These are phyloP conservation scores for Melampsora americana DNA, from an alignment of 1,284 basidiomycete genomes.

Conservation along the genomic window DNA sequence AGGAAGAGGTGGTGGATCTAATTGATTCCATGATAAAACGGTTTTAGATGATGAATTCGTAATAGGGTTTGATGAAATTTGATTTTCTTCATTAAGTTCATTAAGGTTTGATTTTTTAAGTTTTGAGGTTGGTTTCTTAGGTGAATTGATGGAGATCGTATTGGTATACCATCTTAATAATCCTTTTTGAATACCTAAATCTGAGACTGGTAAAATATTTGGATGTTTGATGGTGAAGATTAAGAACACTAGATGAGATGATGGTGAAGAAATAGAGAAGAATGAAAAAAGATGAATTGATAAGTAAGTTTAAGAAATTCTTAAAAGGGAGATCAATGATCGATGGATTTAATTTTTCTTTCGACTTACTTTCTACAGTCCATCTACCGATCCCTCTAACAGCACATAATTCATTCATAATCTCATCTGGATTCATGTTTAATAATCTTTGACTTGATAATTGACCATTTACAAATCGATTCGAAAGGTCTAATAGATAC, in stretches of 20 bases:
- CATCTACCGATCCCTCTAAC: conserved; percentile 72
- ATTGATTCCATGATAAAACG: conserved; percentile 37
- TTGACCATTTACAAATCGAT: conserved; percentile 71
- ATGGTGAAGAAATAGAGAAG: conserved; percentile 44
- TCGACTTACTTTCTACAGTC: conserved; percentile 29
- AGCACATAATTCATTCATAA: conserved; percentile 69
- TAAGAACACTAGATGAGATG: conserved; percentile 66
- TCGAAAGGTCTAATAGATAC: conserved; percentile 74
- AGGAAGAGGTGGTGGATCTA: conserved; percentile 4
- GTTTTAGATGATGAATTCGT: conserved; percentile 47
- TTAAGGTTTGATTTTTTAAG: conserved; percentile 27
- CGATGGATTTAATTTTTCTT: too few relatives aligned
- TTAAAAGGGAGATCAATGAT: too few relatives aligned
- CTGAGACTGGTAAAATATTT: conserved; percentile 67
- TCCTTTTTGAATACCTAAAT: conserved; percentile 76
- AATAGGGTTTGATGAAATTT: background rate
- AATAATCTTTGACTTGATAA: conserved; percentile 69
- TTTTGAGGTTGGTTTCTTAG: conserved; percentile 54
- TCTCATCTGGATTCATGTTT: conserved; percentile 65
- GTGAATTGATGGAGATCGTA: conserved; percentile 64
- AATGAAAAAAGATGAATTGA: conserved; percentile 42
- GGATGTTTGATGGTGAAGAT: conserved; percentile 79
- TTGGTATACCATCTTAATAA: conserved; percentile 65
- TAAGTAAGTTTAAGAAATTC: conserved; percentile 2
- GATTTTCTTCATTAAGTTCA: background rate